Conservation (phyloP, 345 rosid genomes). For the Eutrema yunnanense region DNA sequence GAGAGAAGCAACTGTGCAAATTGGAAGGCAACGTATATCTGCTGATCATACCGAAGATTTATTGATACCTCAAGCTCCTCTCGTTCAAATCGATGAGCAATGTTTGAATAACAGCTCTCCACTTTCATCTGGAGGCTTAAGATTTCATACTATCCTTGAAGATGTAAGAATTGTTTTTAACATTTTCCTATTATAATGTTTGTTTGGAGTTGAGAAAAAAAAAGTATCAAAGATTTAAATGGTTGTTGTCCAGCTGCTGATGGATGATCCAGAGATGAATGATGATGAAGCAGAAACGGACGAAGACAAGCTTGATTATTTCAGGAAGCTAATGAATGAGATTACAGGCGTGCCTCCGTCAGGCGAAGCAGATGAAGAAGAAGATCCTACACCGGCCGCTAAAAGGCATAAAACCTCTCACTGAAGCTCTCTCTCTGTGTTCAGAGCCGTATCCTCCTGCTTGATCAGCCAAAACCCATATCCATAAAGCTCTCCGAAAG, state of each 20-base stretch:
- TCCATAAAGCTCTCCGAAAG: neutral
- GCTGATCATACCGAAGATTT: constrained; percentile 22
- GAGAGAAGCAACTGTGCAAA: constrained; percentile 17
- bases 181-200: neutral
- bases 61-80: constrained; percentile 27
- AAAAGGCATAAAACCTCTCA: constrained; percentile 16
- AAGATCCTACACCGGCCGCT: constrained; percentile 13
- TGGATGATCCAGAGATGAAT: constrained; percentile 22
- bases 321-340: constrained; percentile 21
- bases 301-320: constrained; percentile 5
- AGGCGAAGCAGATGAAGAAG: constrained; percentile 21
- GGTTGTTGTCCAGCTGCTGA: constrained; percentile 14
- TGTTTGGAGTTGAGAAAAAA: neutral
- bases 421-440: constrained; percentile 13
- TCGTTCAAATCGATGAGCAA: constrained; percentile 9
- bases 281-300: constrained; percentile 1
- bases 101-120: constrained; percentile 25
- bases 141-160: constrained; percentile 17
- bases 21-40: constrained; percentile 29
- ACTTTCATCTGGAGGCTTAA: constrained; percentile 26
- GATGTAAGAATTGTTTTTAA: constrained; percentile 13
- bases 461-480: neutral
- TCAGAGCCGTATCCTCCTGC: constrained; percentile 15
- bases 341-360: neutral
- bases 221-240: neutral